Evolutionary conservation across 2,329 filamentous ascomycete genomes (phyloP).

Genomic region (Penicillium fuscoglaucum): DNA sequence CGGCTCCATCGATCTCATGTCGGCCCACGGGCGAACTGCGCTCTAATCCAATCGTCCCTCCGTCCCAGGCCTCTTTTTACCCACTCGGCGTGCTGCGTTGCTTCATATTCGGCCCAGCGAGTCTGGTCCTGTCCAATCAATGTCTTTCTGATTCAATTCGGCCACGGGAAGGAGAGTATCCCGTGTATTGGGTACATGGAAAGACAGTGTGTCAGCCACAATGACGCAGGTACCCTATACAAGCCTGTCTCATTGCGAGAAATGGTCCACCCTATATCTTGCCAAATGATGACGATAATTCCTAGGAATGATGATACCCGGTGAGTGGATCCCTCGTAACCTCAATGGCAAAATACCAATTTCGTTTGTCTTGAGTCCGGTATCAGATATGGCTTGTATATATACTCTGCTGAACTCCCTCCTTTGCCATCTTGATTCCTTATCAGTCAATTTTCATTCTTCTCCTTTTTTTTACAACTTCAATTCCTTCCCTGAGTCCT

Average conservation of each 20-base stretch:
- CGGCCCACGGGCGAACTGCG: constrained; percentile 28
- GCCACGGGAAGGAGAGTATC: constrained; percentile 2
- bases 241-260: not conserved
- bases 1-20: constrained; percentile 34
- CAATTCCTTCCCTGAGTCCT: constrained; percentile 11
- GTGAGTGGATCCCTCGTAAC: constrained; percentile 30
- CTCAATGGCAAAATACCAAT: constrained; percentile 18
- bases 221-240: constrained; percentile 26
- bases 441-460: constrained; percentile 19
- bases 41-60: constrained; percentile 24
- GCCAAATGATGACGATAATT: constrained; percentile 41
- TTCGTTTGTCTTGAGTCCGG: constrained; percentile 14
- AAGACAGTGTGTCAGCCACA: constrained; percentile 13
- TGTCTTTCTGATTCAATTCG: constrained; percentile 1
- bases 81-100: constrained; percentile 28
- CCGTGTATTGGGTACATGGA: constrained; percentile 20
- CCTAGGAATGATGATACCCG: constrained; percentile 38
- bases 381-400: constrained; percentile 20
- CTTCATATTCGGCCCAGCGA: constrained; percentile 24
- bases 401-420: constrained; percentile 20
- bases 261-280: constrained; percentile 15
- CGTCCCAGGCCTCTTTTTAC: constrained; percentile 16
- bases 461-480: constrained; percentile 4
- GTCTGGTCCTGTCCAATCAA: constrained; percentile 16
- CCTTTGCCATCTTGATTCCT: constrained; percentile 5